Evolutionary conservation across 2,329 filamentous ascomycete genomes (phyloP).

Genomic region (Venturia oleaginea): DNA sequence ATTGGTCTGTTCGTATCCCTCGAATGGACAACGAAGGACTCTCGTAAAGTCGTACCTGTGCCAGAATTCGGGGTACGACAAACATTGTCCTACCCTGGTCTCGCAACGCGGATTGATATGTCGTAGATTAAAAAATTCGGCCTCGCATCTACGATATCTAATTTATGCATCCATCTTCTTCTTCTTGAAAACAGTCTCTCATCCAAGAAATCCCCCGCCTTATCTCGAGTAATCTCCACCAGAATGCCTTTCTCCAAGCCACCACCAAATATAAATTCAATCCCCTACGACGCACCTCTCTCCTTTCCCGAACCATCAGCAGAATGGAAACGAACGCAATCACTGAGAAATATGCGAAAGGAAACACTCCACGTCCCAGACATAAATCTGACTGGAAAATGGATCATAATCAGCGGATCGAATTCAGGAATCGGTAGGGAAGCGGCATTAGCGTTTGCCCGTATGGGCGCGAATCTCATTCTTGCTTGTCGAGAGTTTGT

Average conservation of each 20-base stretch:
- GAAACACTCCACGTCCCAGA: slow-evolving; percentile 1
- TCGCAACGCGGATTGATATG: not conserved
- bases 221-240: not conserved
- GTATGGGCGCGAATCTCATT: slow-evolving; percentile 22
- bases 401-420: slow-evolving; percentile 17
- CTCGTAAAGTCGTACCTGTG: not conserved
- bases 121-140: not conserved
- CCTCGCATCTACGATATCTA: no score
- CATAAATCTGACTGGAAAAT: slow-evolving; percentile 14
- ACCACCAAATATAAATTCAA: slow-evolving; percentile 11
- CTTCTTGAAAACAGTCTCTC: no score
- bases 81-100: not conserved
- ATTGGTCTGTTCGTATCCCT: not conserved
- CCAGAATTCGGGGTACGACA: not conserved
- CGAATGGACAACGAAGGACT: not conserved
- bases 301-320: slow-evolving; percentile 8
- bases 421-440: slow-evolving; percentile 23
- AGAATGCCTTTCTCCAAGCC: not conserved
- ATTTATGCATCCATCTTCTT: no score
- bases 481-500: slow-evolving; percentile 20
- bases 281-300: slow-evolving; percentile 14
- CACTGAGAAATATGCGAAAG: slow-evolving; percentile 4
- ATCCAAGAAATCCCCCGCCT: not conserved
- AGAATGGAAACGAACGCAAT: slow-evolving; percentile 13
- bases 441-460: slow-evolving; percentile 20